These are phyloP conservation scores for Pseudogymnoascus sp. DNA, from an alignment of 2,329 filamentous ascomycete species.

Conservation along the genomic window DNA sequence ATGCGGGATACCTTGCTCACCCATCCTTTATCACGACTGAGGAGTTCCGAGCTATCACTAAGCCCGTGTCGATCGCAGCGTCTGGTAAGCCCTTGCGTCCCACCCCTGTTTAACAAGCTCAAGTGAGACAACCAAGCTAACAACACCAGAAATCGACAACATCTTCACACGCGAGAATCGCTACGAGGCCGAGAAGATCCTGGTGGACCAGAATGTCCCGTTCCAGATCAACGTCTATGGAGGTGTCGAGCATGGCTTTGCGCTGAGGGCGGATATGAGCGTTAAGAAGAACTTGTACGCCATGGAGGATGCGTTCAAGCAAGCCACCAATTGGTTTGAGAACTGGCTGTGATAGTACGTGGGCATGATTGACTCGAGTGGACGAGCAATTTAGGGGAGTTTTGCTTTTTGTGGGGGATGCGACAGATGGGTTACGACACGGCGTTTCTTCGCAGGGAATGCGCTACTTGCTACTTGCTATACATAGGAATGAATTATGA, in stretches of 20 bases:
- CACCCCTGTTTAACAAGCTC: background rate
- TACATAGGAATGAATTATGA: background rate
- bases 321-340: constrained; percentile 72
- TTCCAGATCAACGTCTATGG: constrained; percentile 71
- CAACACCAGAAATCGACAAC: constrained; percentile 44
- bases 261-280: constrained; percentile 55
- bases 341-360: constrained; percentile 32
- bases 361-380: background rate
- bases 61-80: constrained; percentile 59
- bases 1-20: constrained; percentile 61
- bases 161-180: constrained; percentile 58
- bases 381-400: background rate
- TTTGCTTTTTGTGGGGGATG: background rate
- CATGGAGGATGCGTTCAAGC: constrained; percentile 73
- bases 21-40: constrained; percentile 64
- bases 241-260: constrained; percentile 66
- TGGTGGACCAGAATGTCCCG: constrained; percentile 42
- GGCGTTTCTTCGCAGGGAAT: background rate
- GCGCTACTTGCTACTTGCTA: background rate
- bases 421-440: background rate
- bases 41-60: constrained; percentile 56
- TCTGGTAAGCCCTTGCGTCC: background rate
- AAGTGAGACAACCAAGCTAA: background rate
- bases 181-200: constrained; percentile 54
- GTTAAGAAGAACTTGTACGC: constrained; percentile 54